Percentiles rank a stretch among this genome's conserved stretches.
These are phyloP conservation scores for Aspergillus fijiensis DNA, from an alignment of 2,329 filamentous ascomycete species.

Conservation along the genomic window DNA sequence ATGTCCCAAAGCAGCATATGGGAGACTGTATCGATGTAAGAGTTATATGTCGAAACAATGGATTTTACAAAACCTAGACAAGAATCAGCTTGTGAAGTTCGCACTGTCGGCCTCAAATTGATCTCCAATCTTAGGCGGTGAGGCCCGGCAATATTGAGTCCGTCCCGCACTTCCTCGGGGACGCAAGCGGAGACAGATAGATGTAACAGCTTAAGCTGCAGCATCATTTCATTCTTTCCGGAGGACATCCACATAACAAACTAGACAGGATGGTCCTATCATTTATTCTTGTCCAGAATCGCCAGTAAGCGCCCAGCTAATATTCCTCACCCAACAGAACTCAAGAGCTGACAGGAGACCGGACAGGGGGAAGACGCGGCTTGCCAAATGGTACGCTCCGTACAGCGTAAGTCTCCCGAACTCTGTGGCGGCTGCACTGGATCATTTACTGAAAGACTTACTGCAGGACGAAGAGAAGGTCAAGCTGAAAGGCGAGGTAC, in stretches of 20 bases:
- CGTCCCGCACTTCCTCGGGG: slow-evolving; percentile 27
- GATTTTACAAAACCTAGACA: neutral
- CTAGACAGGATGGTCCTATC: slow-evolving; percentile 62
- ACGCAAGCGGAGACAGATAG: slow-evolving; percentile 23
- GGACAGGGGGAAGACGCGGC: slow-evolving; percentile 87
- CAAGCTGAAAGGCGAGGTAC: slow-evolving; percentile 94
- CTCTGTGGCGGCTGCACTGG: neutral
- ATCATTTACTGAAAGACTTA: neutral
- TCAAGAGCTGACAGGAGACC: slow-evolving; percentile 22
- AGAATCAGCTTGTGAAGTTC: neutral
- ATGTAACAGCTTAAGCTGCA: neutral
- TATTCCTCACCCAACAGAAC: neutral
- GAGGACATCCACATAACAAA: slow-evolving; percentile 11
- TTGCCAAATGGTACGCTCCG: slow-evolving; percentile 98
- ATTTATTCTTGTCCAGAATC: slow-evolving; percentile 86
- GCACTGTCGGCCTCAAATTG: neutral
- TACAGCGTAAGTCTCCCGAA: slow-evolving; percentile 64
- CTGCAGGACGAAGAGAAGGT: slow-evolving; percentile 90
- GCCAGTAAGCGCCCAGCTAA: slow-evolving; percentile 63
- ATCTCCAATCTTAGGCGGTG: slow-evolving; percentile 25
- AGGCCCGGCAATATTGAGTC: slow-evolving; percentile 28
- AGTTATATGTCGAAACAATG: neutral
- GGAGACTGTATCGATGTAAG: too few species aligned
- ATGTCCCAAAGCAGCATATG: neutral
- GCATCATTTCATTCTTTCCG: neutral